phyloP scores from a whole-genome alignment of 2,329 filamentous ascomycete genomes.

The Ciborinia camelliae region DNA sequence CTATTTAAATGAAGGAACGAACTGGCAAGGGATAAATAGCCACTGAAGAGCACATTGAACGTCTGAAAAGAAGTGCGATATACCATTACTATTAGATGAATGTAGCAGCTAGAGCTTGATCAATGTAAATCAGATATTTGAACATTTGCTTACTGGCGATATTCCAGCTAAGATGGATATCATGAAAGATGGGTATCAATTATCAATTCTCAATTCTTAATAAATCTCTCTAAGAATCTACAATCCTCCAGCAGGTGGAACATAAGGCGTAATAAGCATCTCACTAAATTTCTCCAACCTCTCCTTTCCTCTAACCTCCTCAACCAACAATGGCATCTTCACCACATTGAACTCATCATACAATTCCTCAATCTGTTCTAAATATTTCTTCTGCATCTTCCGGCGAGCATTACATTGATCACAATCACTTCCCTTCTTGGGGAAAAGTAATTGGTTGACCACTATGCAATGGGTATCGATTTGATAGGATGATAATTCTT shows the following conservation, averaged over 20 bases:
- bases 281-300: slow-evolving; percentile 86
- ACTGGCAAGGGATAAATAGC: neutral
- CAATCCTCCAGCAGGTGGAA: slow-evolving; percentile 53
- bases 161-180: neutral
- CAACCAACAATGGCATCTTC: slow-evolving; percentile 92
- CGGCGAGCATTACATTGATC: slow-evolving; percentile 92
- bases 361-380: slow-evolving; percentile 96
- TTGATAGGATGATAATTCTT: slow-evolving; percentile 86
- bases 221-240: slow-evolving; percentile 24
- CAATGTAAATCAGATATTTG: neutral
- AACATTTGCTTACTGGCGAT: neutral
- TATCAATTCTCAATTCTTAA: slow-evolving; percentile 17
- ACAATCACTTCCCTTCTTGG: slow-evolving; percentile 77
- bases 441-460: slow-evolving; percentile 96
- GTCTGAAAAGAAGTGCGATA: neutral
- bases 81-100: neutral
- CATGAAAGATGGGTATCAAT: slow-evolving; percentile 15
- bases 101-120: neutral
- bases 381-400: slow-evolving; percentile 99
- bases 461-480: slow-evolving; percentile 98
- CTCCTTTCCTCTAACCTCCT: slow-evolving; percentile 95
- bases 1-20: neutral
- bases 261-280: slow-evolving; percentile 74
- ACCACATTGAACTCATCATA: slow-evolving; percentile 99
- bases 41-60: neutral